Conservation (phyloP, 768 basidiomycete species). For the Podaxis carcinomalis region DNA sequence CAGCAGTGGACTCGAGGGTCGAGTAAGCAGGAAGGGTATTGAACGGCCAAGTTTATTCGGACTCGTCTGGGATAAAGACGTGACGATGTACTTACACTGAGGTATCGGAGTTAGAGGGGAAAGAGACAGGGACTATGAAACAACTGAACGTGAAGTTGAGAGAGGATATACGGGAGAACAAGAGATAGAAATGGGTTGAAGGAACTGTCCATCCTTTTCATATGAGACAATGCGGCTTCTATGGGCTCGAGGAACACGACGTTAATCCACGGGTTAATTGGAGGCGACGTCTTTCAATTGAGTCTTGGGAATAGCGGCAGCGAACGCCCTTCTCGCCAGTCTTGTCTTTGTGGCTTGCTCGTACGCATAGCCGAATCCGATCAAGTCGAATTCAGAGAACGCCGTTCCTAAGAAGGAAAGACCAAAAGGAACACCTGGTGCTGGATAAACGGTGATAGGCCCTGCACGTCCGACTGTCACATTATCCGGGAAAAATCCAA, state of each 20-base stretch:
- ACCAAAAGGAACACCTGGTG: constrained; percentile 58
- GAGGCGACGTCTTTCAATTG: constrained; percentile 34
- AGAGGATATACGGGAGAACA: background rate
- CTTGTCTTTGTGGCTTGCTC: constrained; percentile 60
- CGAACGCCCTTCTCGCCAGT: constrained; percentile 41
- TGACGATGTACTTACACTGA: background rate
- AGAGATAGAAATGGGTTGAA: background rate
- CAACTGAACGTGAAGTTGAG: background rate
- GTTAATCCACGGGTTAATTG: background rate
- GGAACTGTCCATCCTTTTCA: background rate
- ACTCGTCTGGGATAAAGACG: background rate
- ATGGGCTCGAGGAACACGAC: background rate
- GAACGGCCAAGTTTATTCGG: background rate
- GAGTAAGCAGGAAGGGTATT: background rate
- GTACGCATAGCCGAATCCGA: constrained; percentile 59
- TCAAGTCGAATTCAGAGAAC: constrained; percentile 54
- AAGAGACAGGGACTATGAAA: background rate
- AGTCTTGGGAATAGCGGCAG: constrained; percentile 53
- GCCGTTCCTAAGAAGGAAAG: constrained; percentile 59
- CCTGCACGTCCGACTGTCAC: constrained; percentile 34
- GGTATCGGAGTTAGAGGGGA: background rate
- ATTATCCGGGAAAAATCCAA: constrained; percentile 53
- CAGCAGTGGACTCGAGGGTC: too few relatives aligned
- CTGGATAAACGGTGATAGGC: constrained; percentile 41
- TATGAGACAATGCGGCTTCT: background rate